phyloP scores from a whole-genome alignment of 805 yeast species.

The Candida awuae region DNA sequence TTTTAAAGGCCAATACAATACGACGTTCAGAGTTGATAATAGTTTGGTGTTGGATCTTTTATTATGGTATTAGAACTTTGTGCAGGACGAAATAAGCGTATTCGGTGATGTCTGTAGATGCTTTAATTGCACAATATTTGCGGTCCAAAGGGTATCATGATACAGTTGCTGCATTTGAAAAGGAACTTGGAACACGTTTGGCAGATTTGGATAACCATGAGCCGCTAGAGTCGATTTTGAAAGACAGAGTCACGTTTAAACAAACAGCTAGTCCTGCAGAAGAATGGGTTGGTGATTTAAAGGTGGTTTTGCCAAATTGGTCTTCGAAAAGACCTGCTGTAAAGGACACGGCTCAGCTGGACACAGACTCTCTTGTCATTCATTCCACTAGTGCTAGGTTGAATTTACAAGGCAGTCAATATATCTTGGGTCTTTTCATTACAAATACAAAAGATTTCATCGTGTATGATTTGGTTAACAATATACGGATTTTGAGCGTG shows the following conservation, averaged over 20 bases:
- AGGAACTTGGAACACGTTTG: constrained; percentile 33
- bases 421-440: constrained; percentile 22
- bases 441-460: constrained; percentile 23
- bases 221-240: constrained; percentile 29
- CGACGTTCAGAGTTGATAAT: too few species aligned
- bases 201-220: constrained; percentile 25
- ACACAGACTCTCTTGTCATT: background rate
- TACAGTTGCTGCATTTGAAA: constrained; percentile 43
- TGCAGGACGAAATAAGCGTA: background rate
- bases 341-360: background rate
- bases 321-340: background rate
- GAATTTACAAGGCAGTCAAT: too few species aligned
- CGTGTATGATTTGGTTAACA: constrained; percentile 20
- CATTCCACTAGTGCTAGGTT: too few species aligned
- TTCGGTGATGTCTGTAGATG: constrained; percentile 11
- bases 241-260: constrained; percentile 27
- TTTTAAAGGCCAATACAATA: too few species aligned
- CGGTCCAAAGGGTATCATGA: constrained; percentile 36
- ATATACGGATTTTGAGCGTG: constrained; percentile 8
- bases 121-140: constrained; percentile 54
- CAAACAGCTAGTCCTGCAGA: constrained; percentile 5
- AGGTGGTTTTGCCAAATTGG: background rate
- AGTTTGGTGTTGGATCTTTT: background rate
- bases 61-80: background rate
- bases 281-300: background rate